Evolutionary conservation across 371 early-diverging fungal species (phyloP).

Genomic region (Rhizopus sp.): DNA sequence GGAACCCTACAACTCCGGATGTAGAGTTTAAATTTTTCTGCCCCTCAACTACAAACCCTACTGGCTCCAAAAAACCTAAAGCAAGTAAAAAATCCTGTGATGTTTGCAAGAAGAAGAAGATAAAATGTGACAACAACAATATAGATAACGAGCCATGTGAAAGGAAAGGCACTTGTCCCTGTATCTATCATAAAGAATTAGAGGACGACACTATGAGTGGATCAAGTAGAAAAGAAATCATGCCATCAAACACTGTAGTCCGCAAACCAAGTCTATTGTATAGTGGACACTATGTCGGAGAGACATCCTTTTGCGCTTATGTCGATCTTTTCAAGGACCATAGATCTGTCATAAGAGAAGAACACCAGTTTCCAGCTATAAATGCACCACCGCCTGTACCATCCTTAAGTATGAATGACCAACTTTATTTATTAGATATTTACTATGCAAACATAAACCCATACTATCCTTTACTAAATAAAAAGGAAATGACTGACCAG

Average conservation of each 20-base stretch:
- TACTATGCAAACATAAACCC: conserved; percentile 58
- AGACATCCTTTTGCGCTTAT: conserved; percentile 27
- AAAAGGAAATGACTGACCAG: conserved; percentile 29
- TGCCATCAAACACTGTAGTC: conserved; percentile 21
- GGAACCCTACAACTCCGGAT: conserved; percentile 18
- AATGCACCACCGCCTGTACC: conserved; percentile 2
- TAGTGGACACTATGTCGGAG: conserved; percentile 24
- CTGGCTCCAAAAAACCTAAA: conserved; percentile 3
- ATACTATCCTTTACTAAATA: conserved; percentile 53
- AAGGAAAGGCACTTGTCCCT: conserved; percentile 13
- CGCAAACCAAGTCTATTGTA: conserved; percentile 24
- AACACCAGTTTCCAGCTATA: conserved; percentile 16
- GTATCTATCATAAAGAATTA: conserved; percentile 16
- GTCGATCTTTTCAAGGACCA: background rate
- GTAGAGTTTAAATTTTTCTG: conserved; percentile 15
- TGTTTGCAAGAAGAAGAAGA: conserved; percentile 22
- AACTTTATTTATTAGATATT: conserved; percentile 44
- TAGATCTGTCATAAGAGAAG: conserved; percentile 5
- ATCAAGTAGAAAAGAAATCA: conserved; percentile 1
- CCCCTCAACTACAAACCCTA: background rate
- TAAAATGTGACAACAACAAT: conserved; percentile 21
- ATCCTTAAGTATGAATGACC: conserved; percentile 19
- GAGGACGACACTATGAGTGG: conserved; percentile 4
- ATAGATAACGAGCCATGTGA: conserved; percentile 14
- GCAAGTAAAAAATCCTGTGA: conserved; percentile 19